Conservation (phyloP, 1,139 yeast species). For the Komagataea norvegica region DNA sequence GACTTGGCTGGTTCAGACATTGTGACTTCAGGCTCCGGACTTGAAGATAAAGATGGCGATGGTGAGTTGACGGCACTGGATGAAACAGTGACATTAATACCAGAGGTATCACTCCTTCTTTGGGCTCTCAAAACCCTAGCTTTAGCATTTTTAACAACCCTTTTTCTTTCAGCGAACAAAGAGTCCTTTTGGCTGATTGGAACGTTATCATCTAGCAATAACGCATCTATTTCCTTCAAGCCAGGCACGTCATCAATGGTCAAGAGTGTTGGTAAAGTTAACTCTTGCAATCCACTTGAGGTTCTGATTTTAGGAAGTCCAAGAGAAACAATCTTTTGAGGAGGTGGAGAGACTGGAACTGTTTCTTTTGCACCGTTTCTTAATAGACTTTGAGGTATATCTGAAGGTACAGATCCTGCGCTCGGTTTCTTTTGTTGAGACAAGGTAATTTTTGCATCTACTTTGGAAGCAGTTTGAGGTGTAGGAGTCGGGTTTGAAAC, state of each 20-base stretch:
- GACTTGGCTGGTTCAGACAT: neutral
- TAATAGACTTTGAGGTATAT: neutral
- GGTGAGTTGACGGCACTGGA: too few relatives aligned
- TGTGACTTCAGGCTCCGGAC: too few relatives aligned
- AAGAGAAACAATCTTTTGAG: neutral
- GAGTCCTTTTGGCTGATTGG: constrained; percentile 3
- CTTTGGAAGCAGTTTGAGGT: too few relatives aligned
- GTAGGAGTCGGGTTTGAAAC: constrained; percentile 1
- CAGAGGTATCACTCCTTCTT: too few relatives aligned
- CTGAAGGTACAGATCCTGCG: too few relatives aligned
- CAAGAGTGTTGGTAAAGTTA: constrained; percentile 3
- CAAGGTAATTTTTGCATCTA: too few relatives aligned
- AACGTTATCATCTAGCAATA: neutral
- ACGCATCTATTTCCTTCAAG: constrained; percentile 15
- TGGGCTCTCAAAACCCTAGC: constrained; percentile 2
- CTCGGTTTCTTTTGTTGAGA: too few relatives aligned
- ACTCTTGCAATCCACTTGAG: neutral
- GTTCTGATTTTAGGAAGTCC: constrained; percentile 6
- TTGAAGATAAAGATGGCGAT: neutral
- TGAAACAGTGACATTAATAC: too few relatives aligned
- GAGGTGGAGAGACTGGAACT: neutral
- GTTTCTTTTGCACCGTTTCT: neutral
- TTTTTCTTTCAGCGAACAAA: constrained; percentile 6
- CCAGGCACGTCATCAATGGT: constrained; percentile 22
- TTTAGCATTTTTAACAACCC: constrained; percentile 10